These are phyloP conservation scores for Theileria sp. DNA, from an alignment of 169 alveolate species.

Conservation along the genomic window DNA sequence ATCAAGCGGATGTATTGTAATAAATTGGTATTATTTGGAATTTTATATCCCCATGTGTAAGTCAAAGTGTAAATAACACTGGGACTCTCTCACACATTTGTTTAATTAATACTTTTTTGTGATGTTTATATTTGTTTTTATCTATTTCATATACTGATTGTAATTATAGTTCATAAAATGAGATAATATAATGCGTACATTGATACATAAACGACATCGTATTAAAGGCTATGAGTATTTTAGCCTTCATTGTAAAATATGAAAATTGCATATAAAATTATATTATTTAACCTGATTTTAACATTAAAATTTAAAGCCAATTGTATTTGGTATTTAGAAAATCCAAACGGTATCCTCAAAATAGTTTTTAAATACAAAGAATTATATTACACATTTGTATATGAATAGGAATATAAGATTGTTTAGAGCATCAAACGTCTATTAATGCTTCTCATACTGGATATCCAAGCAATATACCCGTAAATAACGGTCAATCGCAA, in stretches of 20 bases:
- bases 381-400: background rate
- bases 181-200: background rate
- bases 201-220: conserved; percentile 18
- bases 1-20: background rate
- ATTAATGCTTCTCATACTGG: background rate
- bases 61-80: background rate
- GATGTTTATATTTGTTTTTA: background rate
- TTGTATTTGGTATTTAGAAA: conserved; percentile 58
- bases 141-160: background rate
- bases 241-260: conserved; percentile 9
- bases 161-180: background rate
- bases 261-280: conserved; percentile 3
- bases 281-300: background rate
- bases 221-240: background rate
- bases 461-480: background rate
- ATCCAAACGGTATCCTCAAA: conserved; percentile 46
- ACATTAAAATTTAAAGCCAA: background rate
- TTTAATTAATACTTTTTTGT: background rate
- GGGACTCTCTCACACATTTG: background rate
- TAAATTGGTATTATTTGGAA: background rate
- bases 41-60: conserved; percentile 14
- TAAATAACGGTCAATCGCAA: background rate
- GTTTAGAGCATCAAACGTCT: background rate
- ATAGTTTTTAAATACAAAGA: too few relatives aligned
- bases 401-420: background rate